These are phyloP conservation scores for Aureobasidium sp. DNA, from an alignment of 2,329 filamentous ascomycete genomes.

Conservation along the genomic window DNA sequence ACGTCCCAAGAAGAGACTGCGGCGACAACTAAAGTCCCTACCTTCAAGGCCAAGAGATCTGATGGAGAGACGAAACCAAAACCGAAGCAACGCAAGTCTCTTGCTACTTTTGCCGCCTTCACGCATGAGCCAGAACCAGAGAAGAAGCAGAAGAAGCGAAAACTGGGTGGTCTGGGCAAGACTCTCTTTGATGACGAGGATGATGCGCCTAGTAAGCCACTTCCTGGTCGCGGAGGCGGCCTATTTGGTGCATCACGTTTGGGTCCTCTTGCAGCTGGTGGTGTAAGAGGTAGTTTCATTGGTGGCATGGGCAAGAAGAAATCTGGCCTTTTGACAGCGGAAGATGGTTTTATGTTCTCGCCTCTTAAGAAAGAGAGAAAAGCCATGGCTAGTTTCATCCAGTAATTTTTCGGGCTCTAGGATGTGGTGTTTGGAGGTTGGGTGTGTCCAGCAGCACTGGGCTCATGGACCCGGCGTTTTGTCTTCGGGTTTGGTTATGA, in stretches of 20 bases:
- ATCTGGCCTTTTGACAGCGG: conserved; percentile 25
- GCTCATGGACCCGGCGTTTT: not conserved
- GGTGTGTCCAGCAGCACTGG: not conserved
- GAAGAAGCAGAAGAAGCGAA: conserved; percentile 31
- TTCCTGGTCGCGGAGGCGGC: conserved; percentile 22
- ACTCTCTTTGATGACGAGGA: conserved; percentile 36
- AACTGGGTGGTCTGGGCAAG: conserved; percentile 32
- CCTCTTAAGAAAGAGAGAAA: conserved; percentile 28
- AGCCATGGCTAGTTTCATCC: conserved; percentile 16
- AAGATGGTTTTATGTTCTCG: conserved; percentile 33
- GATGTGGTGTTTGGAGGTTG: not conserved
- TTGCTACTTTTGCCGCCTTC: conserved; percentile 39
- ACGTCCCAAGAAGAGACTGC: conserved; percentile 19
- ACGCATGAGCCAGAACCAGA: conserved; percentile 25
- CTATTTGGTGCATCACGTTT: conserved; percentile 28
- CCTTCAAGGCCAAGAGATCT: conserved; percentile 23
- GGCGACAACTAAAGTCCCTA: conserved; percentile 27
- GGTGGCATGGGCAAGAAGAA: conserved; percentile 20
- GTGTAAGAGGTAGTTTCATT: conserved; percentile 19
- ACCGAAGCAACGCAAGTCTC: conserved; percentile 37
- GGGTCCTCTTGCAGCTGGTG: conserved; percentile 27
- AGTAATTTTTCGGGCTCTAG: not conserved
- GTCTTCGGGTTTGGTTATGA: not conserved
- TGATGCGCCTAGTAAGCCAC: conserved; percentile 23
- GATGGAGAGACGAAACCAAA: conserved; percentile 26